phyloP scores from a whole-genome alignment of 257 asterid species.

The Leptodermis oblonga region DNA sequence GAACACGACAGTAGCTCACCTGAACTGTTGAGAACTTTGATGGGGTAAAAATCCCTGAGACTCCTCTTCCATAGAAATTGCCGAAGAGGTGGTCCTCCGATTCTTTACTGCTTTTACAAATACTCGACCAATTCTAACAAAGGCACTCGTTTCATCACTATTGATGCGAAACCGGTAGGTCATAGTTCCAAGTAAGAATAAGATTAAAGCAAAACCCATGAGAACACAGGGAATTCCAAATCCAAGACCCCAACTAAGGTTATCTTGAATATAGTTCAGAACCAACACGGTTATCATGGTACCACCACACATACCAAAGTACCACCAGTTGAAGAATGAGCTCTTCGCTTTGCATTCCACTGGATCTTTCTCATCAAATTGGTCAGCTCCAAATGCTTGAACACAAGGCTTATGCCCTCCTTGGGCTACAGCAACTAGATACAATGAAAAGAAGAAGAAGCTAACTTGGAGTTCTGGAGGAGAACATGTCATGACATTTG shows the following conservation, averaged over 20 bases:
- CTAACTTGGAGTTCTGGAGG: conserved; percentile 14
- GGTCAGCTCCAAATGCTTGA: background rate
- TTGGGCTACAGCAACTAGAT: background rate
- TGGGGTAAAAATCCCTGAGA: conserved; percentile 10
- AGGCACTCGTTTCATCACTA: conserved; percentile 16
- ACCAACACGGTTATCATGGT: conserved; percentile 8
- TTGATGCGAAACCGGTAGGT: conserved; percentile 22
- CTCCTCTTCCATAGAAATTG: conserved; percentile 7
- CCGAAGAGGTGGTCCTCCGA: conserved; percentile 9
- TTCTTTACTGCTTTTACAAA: conserved; percentile 22
- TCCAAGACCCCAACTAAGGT: conserved; percentile 33
- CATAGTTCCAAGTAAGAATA: conserved; percentile 23
- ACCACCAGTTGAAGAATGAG: conserved; percentile 34
- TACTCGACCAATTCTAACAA: conserved; percentile 20
- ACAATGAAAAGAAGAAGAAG: background rate
- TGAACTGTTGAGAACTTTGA: conserved; percentile 23
- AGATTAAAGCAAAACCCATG: conserved; percentile 22
- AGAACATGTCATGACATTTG: conserved; percentile 1
- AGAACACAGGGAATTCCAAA: conserved; percentile 34
- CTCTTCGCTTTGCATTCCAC: conserved; percentile 26
- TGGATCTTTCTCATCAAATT: conserved; percentile 6
- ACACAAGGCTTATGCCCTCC: background rate
- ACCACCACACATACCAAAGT: conserved; percentile 19
- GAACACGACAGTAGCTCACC: background rate
- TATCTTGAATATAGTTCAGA: conserved; percentile 27